Evolutionary conservation across 2,329 filamentous ascomycete genomes (phyloP), one percentile per base, ranked within the genome.

Genomic region (Grosmannia penicillata): DNA sequence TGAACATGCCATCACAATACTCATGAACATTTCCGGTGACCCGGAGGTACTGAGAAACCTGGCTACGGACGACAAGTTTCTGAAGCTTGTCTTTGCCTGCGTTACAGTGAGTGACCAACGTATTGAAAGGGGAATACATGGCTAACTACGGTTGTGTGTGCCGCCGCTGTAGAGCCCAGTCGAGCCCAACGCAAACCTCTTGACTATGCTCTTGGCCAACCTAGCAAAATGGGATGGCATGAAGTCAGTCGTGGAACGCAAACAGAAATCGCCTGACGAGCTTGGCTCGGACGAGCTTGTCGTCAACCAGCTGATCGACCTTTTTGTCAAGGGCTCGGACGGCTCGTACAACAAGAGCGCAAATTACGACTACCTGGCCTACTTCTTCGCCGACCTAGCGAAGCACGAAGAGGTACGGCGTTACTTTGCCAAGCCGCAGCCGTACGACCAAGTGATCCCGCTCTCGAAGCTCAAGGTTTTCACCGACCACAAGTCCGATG

Each of bases 191-290:
- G 85, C 84, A 37, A 82, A 95, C 53, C 70, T 91, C 29, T 63
- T 93, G 33, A 76, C 85, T 33, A 96, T 95, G 86, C 72, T 98
- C 13, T 70, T 96, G 19, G 86, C 91, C 56, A 98, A 98, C 53
- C 66, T 98, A 38, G 72, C 78, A 42, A 96, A 96, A 61, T 80
- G 72, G 44, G 77, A 89, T 48, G 68, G 67, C 6, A 58, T 94
- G 40, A 79, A 80, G 46, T 68, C 69, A 31, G 64, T 95, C 5
- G 58, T 89, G 10, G 65, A 67, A 5, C 65, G 81, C 39, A 81
- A 79, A 51, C 79, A 85, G 45, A 62, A 70, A 7, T 57, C 78
- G 0, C 81, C 85, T 3, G 71, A 76, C 39, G 66, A 68, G n/a
- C 70, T 94, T 7, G 76, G 74, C 6, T 80, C 75, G 1, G 82